phyloP scores from a whole-genome alignment of 176 grass and related monocot genomes.

The Oryza longistaminata region DNA sequence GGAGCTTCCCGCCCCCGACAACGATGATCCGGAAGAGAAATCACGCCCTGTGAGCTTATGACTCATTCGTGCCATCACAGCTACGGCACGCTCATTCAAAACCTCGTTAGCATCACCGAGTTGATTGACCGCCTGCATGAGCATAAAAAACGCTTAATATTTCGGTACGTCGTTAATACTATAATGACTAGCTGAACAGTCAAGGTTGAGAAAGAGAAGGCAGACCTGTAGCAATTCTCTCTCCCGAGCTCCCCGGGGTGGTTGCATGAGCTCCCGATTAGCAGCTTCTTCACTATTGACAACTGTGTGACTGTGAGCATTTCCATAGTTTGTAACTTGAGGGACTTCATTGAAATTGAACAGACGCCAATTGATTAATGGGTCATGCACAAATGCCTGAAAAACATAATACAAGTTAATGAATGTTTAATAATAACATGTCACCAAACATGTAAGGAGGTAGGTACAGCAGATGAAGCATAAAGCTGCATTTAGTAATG shows the following conservation, averaged over 20 bases:
- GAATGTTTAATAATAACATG: conserved; percentile 1
- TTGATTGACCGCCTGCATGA: conserved; percentile 84
- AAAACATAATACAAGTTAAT: conserved; percentile 28
- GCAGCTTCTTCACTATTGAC: conserved; percentile 78
- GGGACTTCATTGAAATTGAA: conserved; percentile 99
- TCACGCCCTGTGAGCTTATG: conserved; percentile 94
- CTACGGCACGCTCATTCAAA: conserved; percentile 91
- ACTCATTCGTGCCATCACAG: conserved; percentile 97
- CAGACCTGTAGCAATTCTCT: conserved; percentile 85
- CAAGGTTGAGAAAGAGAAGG: conserved; percentile 18
- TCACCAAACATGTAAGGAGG: not conserved
- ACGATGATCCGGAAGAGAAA: conserved; percentile 66
- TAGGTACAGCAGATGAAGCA: conserved; percentile 26
- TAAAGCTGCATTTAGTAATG: not conserved
- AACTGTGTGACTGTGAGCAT: conserved; percentile 60
- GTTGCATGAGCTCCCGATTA: conserved; percentile 70
- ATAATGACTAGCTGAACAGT: not conserved
- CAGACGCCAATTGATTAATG: conserved; percentile 94
- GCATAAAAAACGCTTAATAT: conserved; percentile 16
- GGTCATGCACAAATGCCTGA: conserved; percentile 99
- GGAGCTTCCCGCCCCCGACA: conserved; percentile 43
- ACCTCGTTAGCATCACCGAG: conserved; percentile 96
- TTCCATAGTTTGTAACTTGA: conserved; percentile 86
- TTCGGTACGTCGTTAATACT: not conserved
- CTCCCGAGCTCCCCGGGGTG: conserved; percentile 80